Evolutionary conservation across 192 early-diverging fungal species (phyloP), one percentile per base, ranked within the genome.

Genomic region (Chytriomyces confervae): DNA sequence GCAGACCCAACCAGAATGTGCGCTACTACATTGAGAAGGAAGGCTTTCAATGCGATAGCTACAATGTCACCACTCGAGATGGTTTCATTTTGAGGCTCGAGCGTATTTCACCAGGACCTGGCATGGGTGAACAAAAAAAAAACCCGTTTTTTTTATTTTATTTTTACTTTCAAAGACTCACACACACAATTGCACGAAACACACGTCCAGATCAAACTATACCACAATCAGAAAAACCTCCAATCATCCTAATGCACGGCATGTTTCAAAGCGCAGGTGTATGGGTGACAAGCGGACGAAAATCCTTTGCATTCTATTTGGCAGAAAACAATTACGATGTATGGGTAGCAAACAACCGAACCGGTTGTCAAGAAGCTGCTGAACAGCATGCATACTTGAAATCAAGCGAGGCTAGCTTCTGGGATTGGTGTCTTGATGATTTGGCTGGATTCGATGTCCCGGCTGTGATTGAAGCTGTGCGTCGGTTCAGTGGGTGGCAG

Each of bases 381-480:
- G 45, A 64, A 10, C 78, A 60, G 11, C 82, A 83, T 69, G 71
- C 53, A 0, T 48, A 20, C n/a, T 67, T 76, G 10, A n/a, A 43
- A 18, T 27, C 51, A 5, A 67, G 51, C 50, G 75, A 71, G 7
- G 53, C 63, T 7, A 46, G 0, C 2, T 79, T 83, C 47, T 83
- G 82, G 82, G 62, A 83, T 61, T 83, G 79, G 78, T 60, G 57
- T 29, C 29, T 83, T 18, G 82, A 83, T 53, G 82, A 83, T 16
- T 53, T 83, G 47, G 82, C 79, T 0, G 5, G 20, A 13, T 78
- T 78, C 51, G 82, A 83, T 68, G 69, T 83, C 60, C 82, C 82
- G 1, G 69, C 76, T 6, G 48, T 76, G 5, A 27, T 83, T n/a
- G 75, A 80, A 13, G 77, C 44, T 60, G 82, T 83, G 20, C 13